Evolutionary conservation across 306 rosid genomes (phyloP).

Genomic region (Sechiopsis laciniata): DNA sequence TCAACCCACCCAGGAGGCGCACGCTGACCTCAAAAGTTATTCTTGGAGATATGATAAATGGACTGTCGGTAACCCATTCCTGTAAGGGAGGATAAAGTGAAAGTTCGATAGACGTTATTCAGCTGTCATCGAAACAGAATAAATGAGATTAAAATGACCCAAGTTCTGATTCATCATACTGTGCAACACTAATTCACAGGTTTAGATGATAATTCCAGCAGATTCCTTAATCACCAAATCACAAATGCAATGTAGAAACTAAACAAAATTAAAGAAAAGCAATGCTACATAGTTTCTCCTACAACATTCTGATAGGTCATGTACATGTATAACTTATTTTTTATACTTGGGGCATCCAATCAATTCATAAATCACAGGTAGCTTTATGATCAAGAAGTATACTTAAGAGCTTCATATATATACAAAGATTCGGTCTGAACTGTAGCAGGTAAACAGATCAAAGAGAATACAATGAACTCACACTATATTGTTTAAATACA

Average conservation of each 20-base stretch:
- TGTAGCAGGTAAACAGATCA: not conserved
- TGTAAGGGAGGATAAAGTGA: slow-evolving; percentile 29
- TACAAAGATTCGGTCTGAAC: not conserved
- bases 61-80: slow-evolving; percentile 98
- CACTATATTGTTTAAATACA: not conserved
- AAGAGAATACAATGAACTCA: slow-evolving; percentile 8
- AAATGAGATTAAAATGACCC: not conserved
- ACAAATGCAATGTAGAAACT: not conserved
- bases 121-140: not conserved
- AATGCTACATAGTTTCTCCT: not conserved
- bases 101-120: not conserved
- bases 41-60: slow-evolving; percentile 96
- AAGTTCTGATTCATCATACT: no score
- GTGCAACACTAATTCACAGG: not conserved
- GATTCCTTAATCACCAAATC: not conserved
- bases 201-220: not conserved
- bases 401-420: not conserved
- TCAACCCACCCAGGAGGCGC: slow-evolving; percentile 96
- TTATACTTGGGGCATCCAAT: not conserved
- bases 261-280: not conserved
- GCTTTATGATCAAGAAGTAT: not conserved
- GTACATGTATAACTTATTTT: not conserved
- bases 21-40: slow-evolving; percentile 99
- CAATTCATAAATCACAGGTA: not conserved
- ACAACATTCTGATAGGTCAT: not conserved